Conservation (phyloP, 2,329 filamentous ascomycete species). For the Penicillium sp. region DNA sequence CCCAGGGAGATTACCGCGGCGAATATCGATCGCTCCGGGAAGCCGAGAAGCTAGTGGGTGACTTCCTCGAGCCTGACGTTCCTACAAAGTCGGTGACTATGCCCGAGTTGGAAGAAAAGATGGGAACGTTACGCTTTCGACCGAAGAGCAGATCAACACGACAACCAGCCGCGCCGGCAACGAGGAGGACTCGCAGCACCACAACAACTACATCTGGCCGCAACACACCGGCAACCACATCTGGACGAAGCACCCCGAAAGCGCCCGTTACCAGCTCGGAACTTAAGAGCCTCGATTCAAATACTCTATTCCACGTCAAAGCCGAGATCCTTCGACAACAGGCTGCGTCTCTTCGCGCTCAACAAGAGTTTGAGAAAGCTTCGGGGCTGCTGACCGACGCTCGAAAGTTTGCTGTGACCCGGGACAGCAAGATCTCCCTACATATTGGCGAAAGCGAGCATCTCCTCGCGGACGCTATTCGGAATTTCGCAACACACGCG, state of each 20-base stretch:
- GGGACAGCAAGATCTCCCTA: conserved; percentile 67
- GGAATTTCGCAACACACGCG: conserved; percentile 72
- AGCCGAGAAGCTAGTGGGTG: conserved; percentile 51
- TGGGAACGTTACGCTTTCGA: conserved; percentile 48
- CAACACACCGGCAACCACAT: conserved; percentile 31
- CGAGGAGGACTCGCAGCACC: conserved; percentile 36
- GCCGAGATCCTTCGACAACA: conserved; percentile 57
- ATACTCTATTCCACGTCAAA: conserved; percentile 49
- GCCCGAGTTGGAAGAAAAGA: conserved; percentile 46
- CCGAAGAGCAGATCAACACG: conserved; percentile 30
- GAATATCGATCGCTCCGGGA: conserved; percentile 56
- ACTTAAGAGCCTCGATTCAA: conserved; percentile 39
- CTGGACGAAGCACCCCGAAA: conserved; percentile 29
- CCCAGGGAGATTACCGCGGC: conserved; percentile 52
- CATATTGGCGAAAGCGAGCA: conserved; percentile 44
- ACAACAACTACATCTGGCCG: conserved; percentile 28
- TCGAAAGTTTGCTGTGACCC: conserved; percentile 36
- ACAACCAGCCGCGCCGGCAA: conserved; percentile 29
- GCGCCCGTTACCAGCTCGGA: conserved; percentile 22
- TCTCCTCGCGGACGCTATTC: conserved; percentile 45
- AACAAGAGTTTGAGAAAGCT: conserved; percentile 62
- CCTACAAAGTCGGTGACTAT: conserved; percentile 35
- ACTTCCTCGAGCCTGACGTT: conserved; percentile 44
- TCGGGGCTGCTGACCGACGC: conserved; percentile 55
- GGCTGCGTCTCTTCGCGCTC: conserved; percentile 52